These are phyloP conservation scores for Codiaeum variegatum DNA, from an alignment of 441 rosid genomes.

Conservation along the genomic window DNA sequence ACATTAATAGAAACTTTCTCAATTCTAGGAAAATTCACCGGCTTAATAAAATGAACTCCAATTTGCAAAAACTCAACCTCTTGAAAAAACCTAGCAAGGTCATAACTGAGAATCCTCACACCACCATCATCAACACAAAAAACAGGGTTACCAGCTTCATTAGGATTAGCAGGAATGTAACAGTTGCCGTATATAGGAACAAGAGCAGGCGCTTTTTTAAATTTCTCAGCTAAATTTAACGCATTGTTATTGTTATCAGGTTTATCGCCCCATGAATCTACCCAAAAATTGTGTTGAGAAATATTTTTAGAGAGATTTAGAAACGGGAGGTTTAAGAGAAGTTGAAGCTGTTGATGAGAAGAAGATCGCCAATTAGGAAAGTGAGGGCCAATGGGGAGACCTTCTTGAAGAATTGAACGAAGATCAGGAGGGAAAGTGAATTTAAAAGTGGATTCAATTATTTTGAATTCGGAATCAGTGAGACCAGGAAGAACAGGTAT, in stretches of 20 bases:
- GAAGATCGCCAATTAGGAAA: constrained; percentile 84
- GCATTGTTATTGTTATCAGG: constrained; percentile 32
- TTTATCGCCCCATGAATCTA: constrained; percentile 57
- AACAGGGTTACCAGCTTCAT: constrained; percentile 66
- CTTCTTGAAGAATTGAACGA: constrained; percentile 70
- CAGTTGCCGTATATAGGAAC: constrained; percentile 60
- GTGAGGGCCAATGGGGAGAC: constrained; percentile 61
- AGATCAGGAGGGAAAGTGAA: constrained; percentile 86
- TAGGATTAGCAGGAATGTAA: constrained; percentile 56
- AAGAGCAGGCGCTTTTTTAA: constrained; percentile 48
- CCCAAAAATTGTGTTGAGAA: constrained; percentile 52
- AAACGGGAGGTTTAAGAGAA: constrained; percentile 46
- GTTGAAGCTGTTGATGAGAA: constrained; percentile 50
- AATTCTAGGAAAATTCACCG: background rate
- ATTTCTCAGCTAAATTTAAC: constrained; percentile 22
- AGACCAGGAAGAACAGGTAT: constrained; percentile 57
- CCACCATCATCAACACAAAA: constrained; percentile 52
- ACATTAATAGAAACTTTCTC: constrained; percentile 7
- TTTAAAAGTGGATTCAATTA: constrained; percentile 46
- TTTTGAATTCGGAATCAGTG: constrained; percentile 52
- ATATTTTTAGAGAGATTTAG: constrained; percentile 44
- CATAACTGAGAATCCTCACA: constrained; percentile 53
- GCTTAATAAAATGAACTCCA: background rate
- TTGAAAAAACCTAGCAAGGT: constrained; percentile 59
- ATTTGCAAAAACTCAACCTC: constrained; percentile 32